Percentiles rank a stretch among this genome's conserved stretches.
phyloP scores from a whole-genome alignment of 1,139 yeast species.

The Geotrichum histeridarum region DNA sequence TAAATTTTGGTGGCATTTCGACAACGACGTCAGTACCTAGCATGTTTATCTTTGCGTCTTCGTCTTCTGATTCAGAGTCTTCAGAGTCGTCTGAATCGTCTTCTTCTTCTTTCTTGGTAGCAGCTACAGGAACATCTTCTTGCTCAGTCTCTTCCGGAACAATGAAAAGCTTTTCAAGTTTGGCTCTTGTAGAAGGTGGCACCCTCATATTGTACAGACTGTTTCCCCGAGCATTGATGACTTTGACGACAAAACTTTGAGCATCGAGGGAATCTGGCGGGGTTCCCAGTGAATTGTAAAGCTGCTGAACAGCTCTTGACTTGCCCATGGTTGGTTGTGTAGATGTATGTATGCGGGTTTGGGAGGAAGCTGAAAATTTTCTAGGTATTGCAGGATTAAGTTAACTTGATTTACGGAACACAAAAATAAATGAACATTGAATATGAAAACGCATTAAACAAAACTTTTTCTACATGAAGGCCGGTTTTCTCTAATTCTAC shows the following conservation, averaged over 20 bases:
- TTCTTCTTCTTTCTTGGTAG: constrained; percentile 15
- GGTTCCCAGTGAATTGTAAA: constrained; percentile 25
- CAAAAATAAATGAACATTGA: background rate
- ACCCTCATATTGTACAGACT: constrained; percentile 33
- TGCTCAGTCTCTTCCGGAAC: constrained; percentile 19
- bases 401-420: background rate
- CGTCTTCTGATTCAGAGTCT: constrained; percentile 5
- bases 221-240: constrained; percentile 35
- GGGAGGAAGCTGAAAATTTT: constrained; percentile 2
- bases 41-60: background rate
- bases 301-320: constrained; percentile 27
- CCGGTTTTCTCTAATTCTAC: constrained; percentile 4
- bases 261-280: constrained; percentile 32
- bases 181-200: constrained; percentile 25
- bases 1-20: constrained; percentile 37
- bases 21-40: constrained; percentile 23
- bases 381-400: background rate
- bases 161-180: constrained; percentile 20
- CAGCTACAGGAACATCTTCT: background rate
- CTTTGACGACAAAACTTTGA: constrained; percentile 34
- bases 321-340: constrained; percentile 24
- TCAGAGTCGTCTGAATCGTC: constrained; percentile 20
- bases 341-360: background rate
- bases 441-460: background rate
- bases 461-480: background rate